A percentile compares a stretch with the other conserved stretches of the same genome.
phyloP scores from a whole-genome alignment of 495 filamentous ascomycete species.

The Hypoxylon fragiforme region DNA sequence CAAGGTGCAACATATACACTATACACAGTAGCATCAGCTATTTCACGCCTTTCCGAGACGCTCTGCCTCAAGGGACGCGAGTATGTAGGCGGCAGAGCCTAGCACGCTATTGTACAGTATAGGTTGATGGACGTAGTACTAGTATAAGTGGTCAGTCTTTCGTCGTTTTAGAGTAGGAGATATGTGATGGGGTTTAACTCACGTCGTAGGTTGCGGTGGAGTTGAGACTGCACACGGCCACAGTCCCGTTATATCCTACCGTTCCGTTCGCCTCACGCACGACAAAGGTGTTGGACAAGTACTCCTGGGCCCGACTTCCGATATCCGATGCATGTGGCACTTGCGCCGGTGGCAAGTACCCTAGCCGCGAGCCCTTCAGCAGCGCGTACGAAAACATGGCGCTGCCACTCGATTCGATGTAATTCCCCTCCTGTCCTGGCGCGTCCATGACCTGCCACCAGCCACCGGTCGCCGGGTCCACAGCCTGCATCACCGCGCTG shows the following conservation, averaged over 20 bases:
- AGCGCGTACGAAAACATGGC: conserved; percentile 64
- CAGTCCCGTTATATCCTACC: conserved; percentile 49
- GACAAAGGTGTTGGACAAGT: conserved; percentile 48
- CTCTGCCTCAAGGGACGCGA: conserved; percentile 50
- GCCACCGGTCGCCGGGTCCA: conserved; percentile 49
- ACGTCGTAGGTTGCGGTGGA: conserved; percentile 53
- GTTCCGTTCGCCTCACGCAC: conserved; percentile 46
- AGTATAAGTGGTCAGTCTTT: conserved; percentile 21
- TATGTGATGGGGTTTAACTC: conserved; percentile 6
- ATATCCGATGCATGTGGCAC: conserved; percentile 31
- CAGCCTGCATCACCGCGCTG: conserved; percentile 36
- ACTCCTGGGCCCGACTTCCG: conserved; percentile 42
- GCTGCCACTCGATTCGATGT: conserved; percentile 62
- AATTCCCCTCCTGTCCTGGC: conserved; percentile 53
- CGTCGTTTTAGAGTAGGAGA: not conserved
- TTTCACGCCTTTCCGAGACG: conserved; percentile 7
- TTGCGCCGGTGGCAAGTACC: conserved; percentile 38
- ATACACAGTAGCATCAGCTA: conserved; percentile 1
- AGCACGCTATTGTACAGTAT: conserved; percentile 50
- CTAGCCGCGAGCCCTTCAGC: conserved; percentile 56
- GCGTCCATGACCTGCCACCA: conserved; percentile 64
- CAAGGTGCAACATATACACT: no score
- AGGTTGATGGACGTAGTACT: conserved; percentile 49
- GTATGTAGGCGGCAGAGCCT: conserved; percentile 47
- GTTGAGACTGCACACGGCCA: conserved; percentile 53